Evolutionary conservation across 495 filamentous ascomycete genomes (phyloP), one percentile per base, ranked within the genome.

Genomic region (Pseudomonodictys pantanalensis): DNA sequence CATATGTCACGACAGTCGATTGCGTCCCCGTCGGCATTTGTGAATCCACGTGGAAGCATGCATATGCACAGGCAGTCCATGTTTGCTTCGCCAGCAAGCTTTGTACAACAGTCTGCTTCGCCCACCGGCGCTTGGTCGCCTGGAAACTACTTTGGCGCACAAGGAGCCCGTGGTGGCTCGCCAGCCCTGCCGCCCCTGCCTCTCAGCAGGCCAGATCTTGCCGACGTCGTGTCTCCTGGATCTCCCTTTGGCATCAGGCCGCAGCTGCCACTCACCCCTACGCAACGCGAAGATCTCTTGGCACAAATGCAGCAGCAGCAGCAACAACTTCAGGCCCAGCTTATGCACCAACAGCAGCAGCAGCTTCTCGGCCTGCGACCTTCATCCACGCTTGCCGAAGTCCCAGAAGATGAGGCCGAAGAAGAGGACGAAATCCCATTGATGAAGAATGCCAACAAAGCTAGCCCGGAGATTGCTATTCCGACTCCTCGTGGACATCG

Each of bases 401-500:
- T 83, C 10, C 78, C 83, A 12, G 79, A 84, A 22, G 83, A 84
- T 61, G 76, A 78, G 50, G 75, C 75, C 20, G 73, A 75, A 60
- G 80, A 82, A 52, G 72, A 75, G n/a, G n/a, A n/a, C n/a, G 61
- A 60, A 20, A 46, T 62, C 0, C 35, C 59, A 15, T 23, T 51
- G 23, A 35, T 60, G 29, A 57, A 64, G 33, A 66, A 69, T 56
- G 56, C 61, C 33, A 56, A 78, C 72, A 63, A 81, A 76, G 28
- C 73, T 72, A 42, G 78, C 65, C 69, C 68, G 29, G 79, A 84
- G 39, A 82, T 89, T 67, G 84, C 81, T 45, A 78, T 82, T 39
- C 86, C 86, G 9, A 84, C 80, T 35, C 86, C 86, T 41, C 81
- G 81, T 52, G 80, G 83, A 20, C 84, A 86, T 60, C 75, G 74